These are phyloP conservation scores for Inga leiocalycina DNA, from an alignment of 306 rosid genomes.

Conservation along the genomic window DNA sequence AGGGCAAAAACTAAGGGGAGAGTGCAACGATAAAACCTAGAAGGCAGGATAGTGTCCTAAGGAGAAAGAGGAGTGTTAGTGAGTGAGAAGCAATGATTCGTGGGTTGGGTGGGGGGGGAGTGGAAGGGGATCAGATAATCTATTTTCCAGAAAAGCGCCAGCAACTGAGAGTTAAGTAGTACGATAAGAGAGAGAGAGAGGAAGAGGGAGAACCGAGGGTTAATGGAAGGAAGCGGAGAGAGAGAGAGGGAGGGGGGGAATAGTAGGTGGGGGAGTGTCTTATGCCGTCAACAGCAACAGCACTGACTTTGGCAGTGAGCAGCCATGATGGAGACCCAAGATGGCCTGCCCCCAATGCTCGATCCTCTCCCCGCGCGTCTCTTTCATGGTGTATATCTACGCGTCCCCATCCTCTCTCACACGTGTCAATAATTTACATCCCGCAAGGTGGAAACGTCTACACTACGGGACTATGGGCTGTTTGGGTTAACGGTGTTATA, in stretches of 20 bases:
- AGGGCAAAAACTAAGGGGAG: background rate
- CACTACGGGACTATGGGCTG: too few relatives aligned
- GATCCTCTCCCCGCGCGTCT: constrained; percentile 42
- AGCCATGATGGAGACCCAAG: constrained; percentile 65
- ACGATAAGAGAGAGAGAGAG: background rate
- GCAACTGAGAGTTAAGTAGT: constrained; percentile 44
- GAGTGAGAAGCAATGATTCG: too few relatives aligned
- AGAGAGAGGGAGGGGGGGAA: background rate
- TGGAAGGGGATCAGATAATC: background rate
- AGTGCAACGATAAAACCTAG: background rate
- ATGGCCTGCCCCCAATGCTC: background rate
- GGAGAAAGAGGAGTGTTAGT: background rate
- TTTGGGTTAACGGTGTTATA: too few relatives aligned
- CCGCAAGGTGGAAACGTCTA: background rate
- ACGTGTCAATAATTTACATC: background rate
- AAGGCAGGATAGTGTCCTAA: background rate
- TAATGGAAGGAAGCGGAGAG: constrained; percentile 31
- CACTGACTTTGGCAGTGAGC: constrained; percentile 84
- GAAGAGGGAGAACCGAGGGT: constrained; percentile 40
- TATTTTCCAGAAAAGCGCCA: constrained; percentile 38
- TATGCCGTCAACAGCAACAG: constrained; percentile 49
- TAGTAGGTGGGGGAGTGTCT: constrained; percentile 24
- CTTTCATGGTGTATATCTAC: too few relatives aligned
- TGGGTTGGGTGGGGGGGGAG: too few relatives aligned
- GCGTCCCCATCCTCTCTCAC: background rate